Conservation (phyloP, 2,329 filamentous ascomycete species). For the Colletotrichum siamense region DNA sequence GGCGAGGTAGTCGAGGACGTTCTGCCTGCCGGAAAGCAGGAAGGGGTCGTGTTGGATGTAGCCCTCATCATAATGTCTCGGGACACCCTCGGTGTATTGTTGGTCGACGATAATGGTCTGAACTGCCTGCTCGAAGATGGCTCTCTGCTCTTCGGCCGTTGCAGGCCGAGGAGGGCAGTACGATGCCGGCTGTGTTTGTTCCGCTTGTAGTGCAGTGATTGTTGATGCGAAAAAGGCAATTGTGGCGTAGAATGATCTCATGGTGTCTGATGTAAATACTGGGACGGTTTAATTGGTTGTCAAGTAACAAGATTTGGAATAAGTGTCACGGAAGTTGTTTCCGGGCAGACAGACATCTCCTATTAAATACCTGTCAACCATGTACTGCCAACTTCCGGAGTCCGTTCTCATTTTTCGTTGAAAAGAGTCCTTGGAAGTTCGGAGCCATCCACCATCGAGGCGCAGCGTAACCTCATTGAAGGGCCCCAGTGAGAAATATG, state of each 20-base stretch:
- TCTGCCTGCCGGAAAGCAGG: background rate
- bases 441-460: background rate
- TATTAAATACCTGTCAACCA: background rate
- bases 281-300: background rate
- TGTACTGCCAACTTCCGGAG: background rate
- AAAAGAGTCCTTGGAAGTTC: background rate
- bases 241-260: background rate
- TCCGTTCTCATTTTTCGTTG: background rate
- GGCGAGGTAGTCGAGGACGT: background rate
- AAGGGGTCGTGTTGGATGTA: constrained; percentile 15
- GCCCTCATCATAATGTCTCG: background rate
- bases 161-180: background rate
- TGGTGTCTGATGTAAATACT: background rate
- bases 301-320: accelerated
- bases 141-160: background rate
- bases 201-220: too few species aligned
- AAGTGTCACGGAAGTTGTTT: background rate
- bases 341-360: background rate
- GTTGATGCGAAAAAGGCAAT: background rate
- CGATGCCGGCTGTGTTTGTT: background rate
- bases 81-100: background rate
- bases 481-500: background rate
- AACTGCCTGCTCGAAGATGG: background rate
- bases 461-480: background rate
- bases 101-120: background rate